phyloP scores from a whole-genome alignment of 495 filamentous ascomycete genomes.

The Aspergillus ellipticus region DNA sequence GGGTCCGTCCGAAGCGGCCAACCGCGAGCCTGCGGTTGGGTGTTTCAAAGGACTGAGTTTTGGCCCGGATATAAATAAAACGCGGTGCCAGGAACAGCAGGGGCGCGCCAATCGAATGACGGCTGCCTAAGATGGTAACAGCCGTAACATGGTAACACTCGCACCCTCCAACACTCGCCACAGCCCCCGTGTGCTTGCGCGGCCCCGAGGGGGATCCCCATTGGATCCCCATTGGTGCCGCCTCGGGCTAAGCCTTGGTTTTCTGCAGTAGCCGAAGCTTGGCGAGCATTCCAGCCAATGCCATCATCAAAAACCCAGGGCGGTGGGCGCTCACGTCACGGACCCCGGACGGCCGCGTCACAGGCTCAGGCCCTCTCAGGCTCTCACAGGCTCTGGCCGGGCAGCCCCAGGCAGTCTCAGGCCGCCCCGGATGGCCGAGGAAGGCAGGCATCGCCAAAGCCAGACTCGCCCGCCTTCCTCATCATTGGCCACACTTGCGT shows the following conservation, averaged over 20 bases:
- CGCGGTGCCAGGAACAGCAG: too few relatives aligned
- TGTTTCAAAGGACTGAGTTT: too few relatives aligned
- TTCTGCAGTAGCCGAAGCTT: constrained; percentile 25
- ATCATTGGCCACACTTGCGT: constrained; percentile 12
- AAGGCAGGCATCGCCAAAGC: too few relatives aligned
- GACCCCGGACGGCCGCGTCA: constrained; percentile 17
- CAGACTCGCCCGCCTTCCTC: neutral
- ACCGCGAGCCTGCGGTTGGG: too few relatives aligned
- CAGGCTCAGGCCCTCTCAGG: neutral
- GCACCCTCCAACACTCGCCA: neutral
- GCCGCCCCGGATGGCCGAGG: too few relatives aligned
- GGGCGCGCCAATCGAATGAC: neutral
- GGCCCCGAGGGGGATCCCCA: neutral
- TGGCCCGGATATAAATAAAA: too few relatives aligned
- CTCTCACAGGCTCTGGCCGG: neutral
- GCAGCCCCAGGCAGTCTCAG: too few relatives aligned
- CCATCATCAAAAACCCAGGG: neutral
- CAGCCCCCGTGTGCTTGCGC: neutral
- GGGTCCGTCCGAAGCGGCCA: too few relatives aligned
- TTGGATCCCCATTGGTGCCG: neutral
- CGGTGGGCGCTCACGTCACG: constrained; percentile 9
- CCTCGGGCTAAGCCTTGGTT: constrained; percentile 11
- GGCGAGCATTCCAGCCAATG: constrained; percentile 1
- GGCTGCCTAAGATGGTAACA: neutral
- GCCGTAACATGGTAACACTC: neutral